These are phyloP conservation scores for Rehmannia glutinosa DNA, from an alignment of 257 asterid genomes.

Conservation along the genomic window DNA sequence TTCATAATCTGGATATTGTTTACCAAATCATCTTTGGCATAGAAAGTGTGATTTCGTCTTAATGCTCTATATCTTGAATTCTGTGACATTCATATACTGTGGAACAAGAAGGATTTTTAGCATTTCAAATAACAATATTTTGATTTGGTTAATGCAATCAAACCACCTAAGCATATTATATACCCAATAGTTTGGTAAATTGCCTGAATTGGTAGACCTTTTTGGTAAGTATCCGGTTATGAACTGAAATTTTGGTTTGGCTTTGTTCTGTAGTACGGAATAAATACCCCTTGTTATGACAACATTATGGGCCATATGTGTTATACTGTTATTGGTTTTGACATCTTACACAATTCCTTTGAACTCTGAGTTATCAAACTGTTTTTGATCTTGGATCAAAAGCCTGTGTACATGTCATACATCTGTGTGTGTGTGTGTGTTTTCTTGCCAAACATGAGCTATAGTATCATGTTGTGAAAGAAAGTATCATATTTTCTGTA, in stretches of 20 bases:
- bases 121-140: neutral
- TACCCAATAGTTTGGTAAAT: neutral
- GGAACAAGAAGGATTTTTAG: neutral
- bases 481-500: neutral
- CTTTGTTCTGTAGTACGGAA: neutral
- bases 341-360: conserved; percentile 1
- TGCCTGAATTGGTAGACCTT: neutral
- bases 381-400: neutral
- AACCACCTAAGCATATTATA: neutral
- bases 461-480: neutral
- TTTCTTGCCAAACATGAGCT: conserved; percentile 1
- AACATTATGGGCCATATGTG: neutral
- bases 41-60: neutral
- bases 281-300: neutral
- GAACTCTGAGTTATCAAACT: neutral
- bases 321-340: neutral
- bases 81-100: neutral
- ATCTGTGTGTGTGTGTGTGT: neutral
- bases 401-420: neutral
- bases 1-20: neutral
- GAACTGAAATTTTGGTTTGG: neutral
- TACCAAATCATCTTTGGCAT: neutral
- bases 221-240: neutral
- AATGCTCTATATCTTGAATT: neutral
- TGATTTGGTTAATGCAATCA: neutral